Conservation (phyloP, 2,329 filamentous ascomycete genomes). For the Neopestalotiopsis sp. region DNA sequence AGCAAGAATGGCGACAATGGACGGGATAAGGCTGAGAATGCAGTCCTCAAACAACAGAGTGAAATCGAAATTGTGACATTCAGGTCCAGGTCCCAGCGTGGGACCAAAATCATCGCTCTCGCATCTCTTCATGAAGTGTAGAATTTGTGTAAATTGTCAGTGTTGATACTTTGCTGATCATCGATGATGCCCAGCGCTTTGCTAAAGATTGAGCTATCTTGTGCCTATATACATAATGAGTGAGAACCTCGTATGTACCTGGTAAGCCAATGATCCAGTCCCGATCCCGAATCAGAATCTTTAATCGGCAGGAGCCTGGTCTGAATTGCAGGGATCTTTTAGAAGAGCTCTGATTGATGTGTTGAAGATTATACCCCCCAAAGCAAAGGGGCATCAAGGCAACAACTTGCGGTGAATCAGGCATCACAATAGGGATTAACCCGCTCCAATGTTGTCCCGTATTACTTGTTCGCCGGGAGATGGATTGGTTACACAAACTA, state of each 20-base stretch:
- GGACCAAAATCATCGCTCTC: slow-evolving; percentile 13
- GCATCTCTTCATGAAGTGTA: slow-evolving; percentile 13
- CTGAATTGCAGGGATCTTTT: neutral
- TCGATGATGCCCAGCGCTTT: neutral
- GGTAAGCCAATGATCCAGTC: neutral
- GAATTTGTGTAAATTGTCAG: neutral
- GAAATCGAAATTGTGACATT: slow-evolving; percentile 16
- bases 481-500: neutral
- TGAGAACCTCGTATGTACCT: neutral
- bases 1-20: neutral
- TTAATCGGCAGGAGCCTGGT: neutral
- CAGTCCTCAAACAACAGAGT: slow-evolving; percentile 14
- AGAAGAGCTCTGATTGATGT: neutral
- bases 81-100: slow-evolving; percentile 8
- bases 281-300: neutral
- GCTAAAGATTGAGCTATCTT: neutral
- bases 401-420: neutral
- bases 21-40: slow-evolving; percentile 10
- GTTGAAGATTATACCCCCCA: no score
- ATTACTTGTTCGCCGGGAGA: neutral
- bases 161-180: neutral
- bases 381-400: no score
- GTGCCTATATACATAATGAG: neutral
- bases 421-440: neutral
- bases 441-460: neutral